phyloP scores from a whole-genome alignment of 2,329 filamentous ascomycete species.

The Colletotrichum sp. region DNA sequence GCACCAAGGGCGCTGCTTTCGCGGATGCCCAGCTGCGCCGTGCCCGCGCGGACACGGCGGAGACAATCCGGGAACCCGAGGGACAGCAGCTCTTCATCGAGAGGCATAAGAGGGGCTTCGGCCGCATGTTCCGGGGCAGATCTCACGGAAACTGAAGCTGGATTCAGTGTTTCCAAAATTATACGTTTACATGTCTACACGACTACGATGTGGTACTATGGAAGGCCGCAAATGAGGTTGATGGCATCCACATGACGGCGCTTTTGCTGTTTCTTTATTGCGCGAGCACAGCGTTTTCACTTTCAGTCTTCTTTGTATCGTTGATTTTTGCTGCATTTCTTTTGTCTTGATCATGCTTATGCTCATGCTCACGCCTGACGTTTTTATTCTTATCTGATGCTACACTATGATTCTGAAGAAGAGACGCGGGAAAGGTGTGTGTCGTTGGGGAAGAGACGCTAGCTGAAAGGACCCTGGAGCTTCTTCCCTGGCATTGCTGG shows the following conservation, averaged over 20 bases:
- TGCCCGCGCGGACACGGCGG: conserved; percentile 12
- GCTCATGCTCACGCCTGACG: background rate
- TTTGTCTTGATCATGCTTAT: background rate
- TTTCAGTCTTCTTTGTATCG: background rate
- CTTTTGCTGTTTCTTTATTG: background rate
- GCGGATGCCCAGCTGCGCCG: conserved; percentile 18
- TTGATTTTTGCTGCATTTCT: background rate
- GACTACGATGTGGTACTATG: background rate
- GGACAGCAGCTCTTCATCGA: conserved; percentile 10
- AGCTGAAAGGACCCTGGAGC: background rate
- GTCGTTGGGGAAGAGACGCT: background rate
- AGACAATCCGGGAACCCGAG: conserved; percentile 1
- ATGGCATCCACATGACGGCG: background rate
- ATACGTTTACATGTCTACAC: background rate
- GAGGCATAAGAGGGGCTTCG: conserved; percentile 19
- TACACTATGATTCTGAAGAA: background rate
- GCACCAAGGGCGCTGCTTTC: conserved; percentile 5
- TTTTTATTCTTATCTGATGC: background rate
- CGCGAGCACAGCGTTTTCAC: background rate
- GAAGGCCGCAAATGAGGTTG: background rate
- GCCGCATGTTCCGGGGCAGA: conserved; percentile 20
- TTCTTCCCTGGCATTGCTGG: background rate
- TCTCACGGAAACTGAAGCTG: background rate
- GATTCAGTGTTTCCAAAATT: background rate
- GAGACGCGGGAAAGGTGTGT: background rate